Conservation (phyloP, 2,329 filamentous ascomycete genomes). For the Trichoderma guizhouense region DNA sequence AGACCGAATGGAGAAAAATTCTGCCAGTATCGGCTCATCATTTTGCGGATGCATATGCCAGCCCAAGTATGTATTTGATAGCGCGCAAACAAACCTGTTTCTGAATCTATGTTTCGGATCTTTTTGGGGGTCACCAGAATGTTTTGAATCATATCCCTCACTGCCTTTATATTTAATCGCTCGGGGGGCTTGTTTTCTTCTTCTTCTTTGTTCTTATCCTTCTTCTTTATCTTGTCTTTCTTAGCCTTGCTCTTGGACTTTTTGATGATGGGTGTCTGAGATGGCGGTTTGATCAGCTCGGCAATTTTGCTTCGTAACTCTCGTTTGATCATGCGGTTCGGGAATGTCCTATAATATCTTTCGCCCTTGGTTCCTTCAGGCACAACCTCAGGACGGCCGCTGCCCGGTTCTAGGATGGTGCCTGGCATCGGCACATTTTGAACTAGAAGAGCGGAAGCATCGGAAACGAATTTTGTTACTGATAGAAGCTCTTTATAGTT, state of each 20-base stretch:
- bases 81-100: conserved; percentile 20
- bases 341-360: conserved; percentile 45
- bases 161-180: conserved; percentile 43
- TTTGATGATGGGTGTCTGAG: neutral
- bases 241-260: neutral
- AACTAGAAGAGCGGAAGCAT: conserved; percentile 16
- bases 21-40: conserved; percentile 70
- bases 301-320: conserved; percentile 43
- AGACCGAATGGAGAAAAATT: conserved; percentile 63
- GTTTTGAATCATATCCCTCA: conserved; percentile 50
- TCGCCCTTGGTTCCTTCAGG: conserved; percentile 21
- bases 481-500: conserved; percentile 59
- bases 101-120: conserved; percentile 41
- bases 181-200: neutral
- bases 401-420: conserved; percentile 55
- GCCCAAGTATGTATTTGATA: conserved; percentile 29
- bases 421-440: conserved; percentile 57
- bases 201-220: neutral
- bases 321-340: conserved; percentile 54
- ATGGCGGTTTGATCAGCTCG: conserved; percentile 33
- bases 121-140: conserved; percentile 37
- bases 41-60: conserved; percentile 53
- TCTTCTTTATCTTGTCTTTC: neutral
- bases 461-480: conserved; percentile 56
- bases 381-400: conserved; percentile 46